These are phyloP conservation scores for Anisodus tanguticus DNA, from an alignment of 257 asterid genomes.

Conservation along the genomic window DNA sequence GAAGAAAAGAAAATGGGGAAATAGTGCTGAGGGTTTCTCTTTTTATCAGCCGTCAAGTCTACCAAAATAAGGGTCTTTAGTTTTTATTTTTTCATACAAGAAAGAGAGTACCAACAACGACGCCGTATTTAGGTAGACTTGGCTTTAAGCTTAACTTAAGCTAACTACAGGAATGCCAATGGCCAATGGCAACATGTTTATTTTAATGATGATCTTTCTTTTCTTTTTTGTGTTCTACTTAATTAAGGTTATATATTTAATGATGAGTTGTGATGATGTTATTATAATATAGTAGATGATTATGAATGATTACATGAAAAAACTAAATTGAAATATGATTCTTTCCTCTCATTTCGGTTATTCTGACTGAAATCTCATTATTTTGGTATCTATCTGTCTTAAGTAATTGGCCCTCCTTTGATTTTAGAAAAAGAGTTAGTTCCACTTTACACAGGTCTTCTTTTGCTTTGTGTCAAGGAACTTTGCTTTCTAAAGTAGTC, in stretches of 20 bases:
- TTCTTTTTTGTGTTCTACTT: neutral
- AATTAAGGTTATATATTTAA: neutral
- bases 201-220: neutral
- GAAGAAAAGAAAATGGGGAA: neutral
- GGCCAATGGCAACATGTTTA: constrained; percentile 4
- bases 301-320: neutral
- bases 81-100: neutral
- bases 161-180: constrained; percentile 32
- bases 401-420: neutral
- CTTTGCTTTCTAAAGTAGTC: constrained; percentile 22
- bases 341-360: neutral
- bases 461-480: constrained; percentile 2
- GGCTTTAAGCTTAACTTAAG: constrained; percentile 43
- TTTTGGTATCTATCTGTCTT: neutral
- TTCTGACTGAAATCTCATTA: neutral
- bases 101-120: constrained; percentile 39
- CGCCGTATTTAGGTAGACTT: constrained; percentile 69
- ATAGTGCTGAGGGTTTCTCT: neutral
- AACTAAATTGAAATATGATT: neutral
- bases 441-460: neutral
- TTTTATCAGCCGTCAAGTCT: constrained; percentile 44
- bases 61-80: constrained; percentile 51
- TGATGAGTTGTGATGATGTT: constrained; percentile 28
- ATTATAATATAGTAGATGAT: neutral
- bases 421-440: neutral